Evolutionary conservation across 176 grass and related monocot species (phyloP).

Genomic region (Aegilops speltoides): DNA sequence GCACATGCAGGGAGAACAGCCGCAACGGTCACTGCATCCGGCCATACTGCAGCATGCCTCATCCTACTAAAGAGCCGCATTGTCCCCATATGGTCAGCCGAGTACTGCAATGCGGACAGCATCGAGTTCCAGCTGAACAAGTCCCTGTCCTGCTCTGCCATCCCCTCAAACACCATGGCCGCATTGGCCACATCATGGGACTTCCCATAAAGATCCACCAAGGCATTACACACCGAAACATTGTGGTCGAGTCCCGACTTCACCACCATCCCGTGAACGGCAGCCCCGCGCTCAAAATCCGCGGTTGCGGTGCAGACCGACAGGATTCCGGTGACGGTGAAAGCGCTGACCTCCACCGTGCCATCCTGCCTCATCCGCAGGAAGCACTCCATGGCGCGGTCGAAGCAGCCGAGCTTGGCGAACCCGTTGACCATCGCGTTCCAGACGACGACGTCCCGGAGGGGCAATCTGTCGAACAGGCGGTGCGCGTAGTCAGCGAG

Average conservation of each 20-base stretch:
- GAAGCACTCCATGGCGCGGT: constrained; percentile 44
- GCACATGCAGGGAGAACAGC: constrained; percentile 61
- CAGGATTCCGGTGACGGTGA: constrained; percentile 55
- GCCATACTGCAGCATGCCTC: constrained; percentile 25
- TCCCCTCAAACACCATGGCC: constrained; percentile 47
- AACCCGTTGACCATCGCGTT: constrained; percentile 67
- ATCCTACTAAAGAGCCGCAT: constrained; percentile 48
- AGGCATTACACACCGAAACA: constrained; percentile 38
- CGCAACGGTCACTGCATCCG: constrained; percentile 39
- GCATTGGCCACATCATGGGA: constrained; percentile 44
- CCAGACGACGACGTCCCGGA: constrained; percentile 54
- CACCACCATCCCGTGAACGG: constrained; percentile 45
- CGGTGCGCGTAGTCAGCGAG: constrained; percentile 47
- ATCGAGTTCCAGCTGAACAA: constrained; percentile 78
- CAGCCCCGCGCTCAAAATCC: constrained; percentile 28
- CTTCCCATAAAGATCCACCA: constrained; percentile 72
- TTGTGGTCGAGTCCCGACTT: constrained; percentile 41
- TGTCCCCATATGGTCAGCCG: constrained; percentile 37
- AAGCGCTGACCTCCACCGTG: constrained; percentile 39
- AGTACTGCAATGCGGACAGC: constrained; percentile 56
- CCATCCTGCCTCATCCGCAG: constrained; percentile 42
- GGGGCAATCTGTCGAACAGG: constrained; percentile 55
- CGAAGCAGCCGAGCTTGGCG: constrained; percentile 50
- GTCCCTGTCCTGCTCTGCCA: constrained; percentile 44
- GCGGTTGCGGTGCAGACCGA: constrained; percentile 48